Evolutionary conservation across 2,329 filamentous ascomycete genomes (phyloP).

Genomic region (Xylaria sp.): DNA sequence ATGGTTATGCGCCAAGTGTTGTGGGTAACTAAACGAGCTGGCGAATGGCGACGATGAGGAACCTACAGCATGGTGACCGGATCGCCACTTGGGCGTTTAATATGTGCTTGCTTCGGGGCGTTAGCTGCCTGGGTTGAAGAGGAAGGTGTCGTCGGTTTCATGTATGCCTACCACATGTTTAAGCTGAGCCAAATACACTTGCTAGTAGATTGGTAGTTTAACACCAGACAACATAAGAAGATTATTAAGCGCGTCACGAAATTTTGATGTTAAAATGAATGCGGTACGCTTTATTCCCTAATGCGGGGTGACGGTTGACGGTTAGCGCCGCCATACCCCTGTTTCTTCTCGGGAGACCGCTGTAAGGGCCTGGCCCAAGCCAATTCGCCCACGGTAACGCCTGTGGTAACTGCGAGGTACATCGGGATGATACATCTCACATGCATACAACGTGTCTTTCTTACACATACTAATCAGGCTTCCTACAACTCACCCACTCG

Average conservation of each 20-base stretch:
- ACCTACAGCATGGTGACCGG: conserved; percentile 92
- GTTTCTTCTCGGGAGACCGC: not conserved
- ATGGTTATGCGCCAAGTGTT: not conserved
- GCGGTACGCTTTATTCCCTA: conserved; percentile 3
- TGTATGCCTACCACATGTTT: conserved; percentile 38
- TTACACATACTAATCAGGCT: not conserved
- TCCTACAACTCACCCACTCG: not conserved
- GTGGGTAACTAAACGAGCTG: not conserved
- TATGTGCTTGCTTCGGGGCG: conserved; percentile 79
- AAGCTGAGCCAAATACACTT: not conserved
- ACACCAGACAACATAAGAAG: not conserved
- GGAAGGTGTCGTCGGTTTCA: not conserved
- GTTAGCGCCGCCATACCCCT: conserved; percentile 18
- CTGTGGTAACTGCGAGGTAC: not conserved
- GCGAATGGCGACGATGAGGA: not conserved
- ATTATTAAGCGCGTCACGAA: conserved; percentile 35
- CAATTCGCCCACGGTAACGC: not conserved
- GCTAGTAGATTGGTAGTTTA: not conserved
- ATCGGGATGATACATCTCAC: no score
- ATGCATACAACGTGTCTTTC: no score
- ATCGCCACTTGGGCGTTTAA: conserved; percentile 98
- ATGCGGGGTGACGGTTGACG: conserved; percentile 24
- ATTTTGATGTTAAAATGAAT: conserved; percentile 27
- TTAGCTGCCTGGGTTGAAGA: conserved; percentile 17
- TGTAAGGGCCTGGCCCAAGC: conserved; percentile 14